A percentile compares a stretch with the other conserved stretches of the same genome.
phyloP scores from a whole-genome alignment of 306 rosid genomes.

The Castanea mollissima region DNA sequence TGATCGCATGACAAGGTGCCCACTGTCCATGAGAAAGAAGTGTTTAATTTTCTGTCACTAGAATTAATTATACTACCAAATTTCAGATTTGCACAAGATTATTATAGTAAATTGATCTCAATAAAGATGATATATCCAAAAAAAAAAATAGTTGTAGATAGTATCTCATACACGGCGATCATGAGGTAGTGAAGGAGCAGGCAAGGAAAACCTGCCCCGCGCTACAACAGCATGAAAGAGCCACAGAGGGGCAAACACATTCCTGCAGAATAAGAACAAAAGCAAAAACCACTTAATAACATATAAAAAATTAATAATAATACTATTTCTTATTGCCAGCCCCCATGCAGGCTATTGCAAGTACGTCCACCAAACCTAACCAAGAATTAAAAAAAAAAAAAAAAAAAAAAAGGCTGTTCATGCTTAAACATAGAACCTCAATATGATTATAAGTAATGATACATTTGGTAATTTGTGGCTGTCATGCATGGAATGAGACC shows the following conservation, averaged over 20 bases:
- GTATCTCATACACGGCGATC: slow-evolving; percentile 67
- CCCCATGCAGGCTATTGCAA: neutral
- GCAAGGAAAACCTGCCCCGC: slow-evolving; percentile 89
- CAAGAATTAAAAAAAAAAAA: too few species aligned
- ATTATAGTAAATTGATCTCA: neutral
- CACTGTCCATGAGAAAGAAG: slow-evolving; percentile 58
- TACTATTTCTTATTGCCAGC: neutral
- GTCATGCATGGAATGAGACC: slow-evolving; percentile 15
- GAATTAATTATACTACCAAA: slow-evolving; percentile 1
- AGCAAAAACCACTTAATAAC: slow-evolving; percentile 4
- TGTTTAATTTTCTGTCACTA: slow-evolving; percentile 16
- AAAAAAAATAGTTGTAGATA: neutral
- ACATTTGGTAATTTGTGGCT: neutral
- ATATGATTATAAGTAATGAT: neutral
- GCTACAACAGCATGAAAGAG: slow-evolving; percentile 71
- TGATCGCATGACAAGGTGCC: slow-evolving; percentile 92
- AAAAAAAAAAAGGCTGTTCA: neutral
- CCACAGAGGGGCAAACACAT: slow-evolving; percentile 71
- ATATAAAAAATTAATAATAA: neutral
- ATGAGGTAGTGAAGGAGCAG: slow-evolving; percentile 85
- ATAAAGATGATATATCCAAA: slow-evolving; percentile 16
- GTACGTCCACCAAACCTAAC: neutral
- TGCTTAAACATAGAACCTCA: slow-evolving; percentile 4
- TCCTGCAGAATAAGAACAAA: slow-evolving; percentile 47
- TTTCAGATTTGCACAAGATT: slow-evolving; percentile 11